A percentile compares a stretch with the other conserved stretches of the same genome.
phyloP scores from a whole-genome alignment of 148 eudicot genomes.

The Bassia scoparia region DNA sequence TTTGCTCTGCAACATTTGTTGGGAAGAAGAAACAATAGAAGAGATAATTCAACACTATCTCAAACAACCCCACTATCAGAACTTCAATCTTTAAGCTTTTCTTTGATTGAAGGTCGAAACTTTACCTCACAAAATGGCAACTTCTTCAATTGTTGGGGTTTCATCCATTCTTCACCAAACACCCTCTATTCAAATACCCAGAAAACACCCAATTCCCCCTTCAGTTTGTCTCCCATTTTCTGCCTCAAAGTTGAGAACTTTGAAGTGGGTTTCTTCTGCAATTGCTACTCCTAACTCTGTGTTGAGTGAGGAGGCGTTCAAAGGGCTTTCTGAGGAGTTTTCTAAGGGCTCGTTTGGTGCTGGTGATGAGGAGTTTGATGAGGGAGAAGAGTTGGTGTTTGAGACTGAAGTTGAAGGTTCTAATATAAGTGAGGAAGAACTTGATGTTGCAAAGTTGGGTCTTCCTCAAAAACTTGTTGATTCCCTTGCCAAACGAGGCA shows the following conservation, averaged over 20 bases:
- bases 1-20: constrained; percentile 3
- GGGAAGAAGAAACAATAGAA: not conserved
- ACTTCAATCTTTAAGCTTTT: too few relatives aligned
- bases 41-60: not conserved
- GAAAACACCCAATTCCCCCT: constrained; percentile 30
- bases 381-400: constrained; percentile 24
- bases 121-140: constrained; percentile 45
- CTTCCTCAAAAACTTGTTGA: constrained; percentile 71
- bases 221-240: constrained; percentile 35
- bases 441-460: constrained; percentile 54
- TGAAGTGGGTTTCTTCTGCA: constrained; percentile 47
- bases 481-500: constrained; percentile 58
- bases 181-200: constrained; percentile 37
- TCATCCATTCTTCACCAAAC: constrained; percentile 53
- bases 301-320: constrained; percentile 81
- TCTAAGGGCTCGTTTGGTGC: constrained; percentile 32
- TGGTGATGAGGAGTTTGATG: constrained; percentile 31
- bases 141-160: constrained; percentile 55
- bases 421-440: constrained; percentile 46
- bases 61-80: not conserved
- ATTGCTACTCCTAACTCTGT: constrained; percentile 69
- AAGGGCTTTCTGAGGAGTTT: constrained; percentile 50
- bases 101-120: too few relatives aligned
- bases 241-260: constrained; percentile 30
- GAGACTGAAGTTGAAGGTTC: constrained; percentile 23